Conservation (phyloP, 306 rosid genomes). For the Quercus cerris region DNA sequence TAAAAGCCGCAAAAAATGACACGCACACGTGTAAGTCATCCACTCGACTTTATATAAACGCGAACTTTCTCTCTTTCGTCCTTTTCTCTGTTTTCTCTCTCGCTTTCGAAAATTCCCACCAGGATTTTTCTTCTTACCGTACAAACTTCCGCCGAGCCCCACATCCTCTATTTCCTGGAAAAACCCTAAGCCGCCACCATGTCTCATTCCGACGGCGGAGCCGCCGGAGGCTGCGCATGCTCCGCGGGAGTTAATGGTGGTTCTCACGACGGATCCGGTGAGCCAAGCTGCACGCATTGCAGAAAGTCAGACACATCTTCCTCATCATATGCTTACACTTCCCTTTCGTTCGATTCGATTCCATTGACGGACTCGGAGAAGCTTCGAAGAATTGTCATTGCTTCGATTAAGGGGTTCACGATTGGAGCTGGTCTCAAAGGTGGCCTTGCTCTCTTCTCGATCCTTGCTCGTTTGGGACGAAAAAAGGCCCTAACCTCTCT, state of each 20-base stretch:
- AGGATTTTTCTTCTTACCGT: background rate
- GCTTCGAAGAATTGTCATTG: conserved; percentile 54
- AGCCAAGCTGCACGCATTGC: conserved; percentile 33
- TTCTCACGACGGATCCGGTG: conserved; percentile 11
- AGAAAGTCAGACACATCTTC: conserved; percentile 22
- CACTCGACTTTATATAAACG: background rate
- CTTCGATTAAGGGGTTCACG: conserved; percentile 85
- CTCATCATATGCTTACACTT: conserved; percentile 24
- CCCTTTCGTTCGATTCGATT: conserved; percentile 24
- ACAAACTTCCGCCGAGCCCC: background rate
- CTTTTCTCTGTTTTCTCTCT: background rate
- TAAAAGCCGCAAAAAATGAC: too few relatives aligned
- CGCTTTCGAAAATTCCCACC: conserved; percentile 10
- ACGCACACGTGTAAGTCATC: conserved; percentile 2
- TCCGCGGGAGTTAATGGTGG: conserved; percentile 16
- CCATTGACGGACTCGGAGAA: conserved; percentile 52
- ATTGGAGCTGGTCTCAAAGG: conserved; percentile 96
- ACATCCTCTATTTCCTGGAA: background rate
- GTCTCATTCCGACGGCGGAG: conserved; percentile 37
- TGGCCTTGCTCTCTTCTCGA: conserved; percentile 89
- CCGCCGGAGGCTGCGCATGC: conserved; percentile 27
- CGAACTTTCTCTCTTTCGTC: background rate
- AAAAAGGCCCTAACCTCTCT: conserved; percentile 57
- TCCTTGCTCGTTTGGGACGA: conserved; percentile 65
- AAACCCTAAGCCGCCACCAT: conserved; percentile 34